phyloP scores from a whole-genome alignment of 371 early-diverging fungal genomes.

The Funneliformis caledonium region DNA sequence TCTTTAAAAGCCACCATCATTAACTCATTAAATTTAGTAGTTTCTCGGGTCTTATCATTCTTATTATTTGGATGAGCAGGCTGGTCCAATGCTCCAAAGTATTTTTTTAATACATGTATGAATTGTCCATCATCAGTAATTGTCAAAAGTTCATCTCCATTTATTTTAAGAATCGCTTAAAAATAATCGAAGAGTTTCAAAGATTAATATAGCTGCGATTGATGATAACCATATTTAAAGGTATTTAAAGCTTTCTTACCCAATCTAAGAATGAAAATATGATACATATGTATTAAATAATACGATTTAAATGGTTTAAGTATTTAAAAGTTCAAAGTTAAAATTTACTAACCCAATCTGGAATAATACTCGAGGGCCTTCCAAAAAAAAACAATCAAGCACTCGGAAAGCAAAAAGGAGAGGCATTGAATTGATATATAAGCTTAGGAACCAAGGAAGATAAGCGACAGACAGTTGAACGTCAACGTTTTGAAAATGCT shows the following conservation, averaged over 20 bases:
- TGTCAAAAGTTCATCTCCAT: constrained; percentile 85
- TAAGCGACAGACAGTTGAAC: constrained; percentile 95
- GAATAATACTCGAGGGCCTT: constrained; percentile 92
- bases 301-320: constrained; percentile 17
- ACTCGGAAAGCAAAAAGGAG: constrained; percentile 85
- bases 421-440: constrained; percentile 95
- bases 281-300: constrained; percentile 27
- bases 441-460: constrained; percentile 94
- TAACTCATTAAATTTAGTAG: constrained; percentile 90
- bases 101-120: constrained; percentile 77
- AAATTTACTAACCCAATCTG: constrained; percentile 75
- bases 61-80: constrained; percentile 64
- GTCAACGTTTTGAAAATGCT: constrained; percentile 82
- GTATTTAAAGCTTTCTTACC: constrained; percentile 13
- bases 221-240: background rate
- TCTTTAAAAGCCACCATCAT: constrained; percentile 92
- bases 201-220: too few relatives aligned
- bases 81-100: constrained; percentile 72
- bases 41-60: constrained; percentile 60
- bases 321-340: background rate
- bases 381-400: constrained; percentile 92
- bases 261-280: constrained; percentile 22
- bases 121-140: constrained; percentile 92
- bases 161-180: constrained; percentile 88
- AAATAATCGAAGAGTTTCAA: background rate